A percentile compares a stretch with the other conserved stretches of the same genome.
These are phyloP conservation scores for Coemansia sp. DNA, from an alignment of 192 early-diverging fungal species.

Conservation along the genomic window DNA sequence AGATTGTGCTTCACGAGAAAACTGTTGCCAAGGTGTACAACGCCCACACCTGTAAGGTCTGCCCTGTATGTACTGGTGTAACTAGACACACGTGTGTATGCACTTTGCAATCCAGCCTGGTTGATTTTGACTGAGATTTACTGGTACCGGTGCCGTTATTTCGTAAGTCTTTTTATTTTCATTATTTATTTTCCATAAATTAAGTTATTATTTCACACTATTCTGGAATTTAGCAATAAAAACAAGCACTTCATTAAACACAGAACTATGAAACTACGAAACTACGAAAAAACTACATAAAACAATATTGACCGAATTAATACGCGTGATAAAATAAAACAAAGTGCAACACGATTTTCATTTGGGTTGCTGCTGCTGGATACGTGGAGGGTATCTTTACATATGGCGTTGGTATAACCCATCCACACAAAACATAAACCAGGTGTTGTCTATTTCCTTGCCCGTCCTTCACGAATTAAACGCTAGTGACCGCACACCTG, in stretches of 20 bases:
- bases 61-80: not conserved
- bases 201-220: too few relatives aligned
- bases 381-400: too few relatives aligned
- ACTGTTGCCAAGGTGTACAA: not conserved
- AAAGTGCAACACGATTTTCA: too few relatives aligned
- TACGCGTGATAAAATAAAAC: too few relatives aligned
- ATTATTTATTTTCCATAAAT: not conserved
- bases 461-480: not conserved
- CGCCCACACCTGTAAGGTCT: not conserved
- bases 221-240: too few relatives aligned
- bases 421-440: too few relatives aligned
- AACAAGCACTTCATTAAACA: not conserved
- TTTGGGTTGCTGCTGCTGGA: too few relatives aligned
- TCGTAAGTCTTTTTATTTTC: not conserved
- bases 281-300: too few relatives aligned
- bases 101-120: not conserved
- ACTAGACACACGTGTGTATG: not conserved
- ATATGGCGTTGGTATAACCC: too few relatives aligned
- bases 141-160: not conserved
- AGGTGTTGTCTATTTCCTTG: too few relatives aligned
- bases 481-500: conserved; percentile 10
- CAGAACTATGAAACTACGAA: not conserved
- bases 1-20: not conserved
- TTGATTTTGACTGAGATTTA: not conserved
- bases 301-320: too few relatives aligned